Evolutionary conservation across 768 basidiomycete species (phyloP).

Genomic region (Boletus subcaerulescens): DNA sequence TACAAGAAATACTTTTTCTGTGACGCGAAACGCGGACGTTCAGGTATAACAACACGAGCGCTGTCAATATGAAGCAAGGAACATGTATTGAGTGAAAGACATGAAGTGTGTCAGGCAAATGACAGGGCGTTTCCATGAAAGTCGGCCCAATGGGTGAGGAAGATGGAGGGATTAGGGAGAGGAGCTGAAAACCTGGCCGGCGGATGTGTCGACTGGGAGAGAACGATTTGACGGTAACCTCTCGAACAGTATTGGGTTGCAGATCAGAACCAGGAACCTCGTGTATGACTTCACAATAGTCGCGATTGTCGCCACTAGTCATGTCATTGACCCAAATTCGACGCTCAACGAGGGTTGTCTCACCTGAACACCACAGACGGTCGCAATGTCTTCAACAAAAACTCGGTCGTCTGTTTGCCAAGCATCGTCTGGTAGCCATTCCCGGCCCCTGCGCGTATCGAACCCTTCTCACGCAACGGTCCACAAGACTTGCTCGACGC

Average conservation of each 20-base stretch:
- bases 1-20: slow-evolving; percentile 13
- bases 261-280: slow-evolving; percentile 29
- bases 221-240: slow-evolving; percentile 88
- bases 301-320: slow-evolving; percentile 82
- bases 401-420: slow-evolving; percentile 73
- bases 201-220: slow-evolving; percentile 70
- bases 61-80: slow-evolving; percentile 56
- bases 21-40: slow-evolving; percentile 34
- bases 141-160: slow-evolving; percentile 36
- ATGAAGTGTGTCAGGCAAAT: slow-evolving; percentile 68
- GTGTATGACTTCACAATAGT: slow-evolving; percentile 81
- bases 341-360: slow-evolving; percentile 12
- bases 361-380: slow-evolving; percentile 75
- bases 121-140: slow-evolving; percentile 66
- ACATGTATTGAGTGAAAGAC: slow-evolving; percentile 63
- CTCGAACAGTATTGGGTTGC: slow-evolving; percentile 44
- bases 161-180: slow-evolving; percentile 55
- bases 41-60: slow-evolving; percentile 44
- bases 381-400: slow-evolving; percentile 63
- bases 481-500: slow-evolving; percentile 76
- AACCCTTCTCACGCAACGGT: slow-evolving; percentile 65
- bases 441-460: slow-evolving; percentile 73
- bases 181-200: slow-evolving; percentile 80
- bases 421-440: slow-evolving; percentile 81
- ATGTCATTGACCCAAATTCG: background rate